phyloP scores from a whole-genome alignment of 1,284 basidiomycete species.

The Leccinum solheimii region DNA sequence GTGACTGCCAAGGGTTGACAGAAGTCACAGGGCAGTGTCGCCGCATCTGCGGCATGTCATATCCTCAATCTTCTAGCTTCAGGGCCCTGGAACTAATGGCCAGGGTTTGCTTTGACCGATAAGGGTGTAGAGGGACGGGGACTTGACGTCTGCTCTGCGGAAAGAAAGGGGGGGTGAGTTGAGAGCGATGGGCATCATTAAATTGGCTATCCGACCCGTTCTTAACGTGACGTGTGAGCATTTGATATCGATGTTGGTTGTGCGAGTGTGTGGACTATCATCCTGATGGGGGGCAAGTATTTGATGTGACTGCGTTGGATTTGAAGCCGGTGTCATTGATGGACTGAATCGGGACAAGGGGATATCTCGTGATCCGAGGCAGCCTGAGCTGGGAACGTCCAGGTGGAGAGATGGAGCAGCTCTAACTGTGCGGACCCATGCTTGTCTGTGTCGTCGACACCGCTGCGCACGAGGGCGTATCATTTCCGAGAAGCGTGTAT shows the following conservation, averaged over 20 bases:
- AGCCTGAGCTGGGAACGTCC: neutral
- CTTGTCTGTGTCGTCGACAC: neutral
- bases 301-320: neutral
- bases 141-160: conserved; percentile 34
- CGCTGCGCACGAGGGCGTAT: neutral
- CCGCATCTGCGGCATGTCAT: conserved; percentile 48
- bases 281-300: neutral
- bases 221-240: neutral
- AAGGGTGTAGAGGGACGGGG: conserved; percentile 46
- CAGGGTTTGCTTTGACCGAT: conserved; percentile 47
- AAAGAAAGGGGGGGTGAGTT: neutral
- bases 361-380: neutral
- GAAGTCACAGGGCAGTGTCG: conserved; percentile 32
- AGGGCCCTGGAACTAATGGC: conserved; percentile 38
- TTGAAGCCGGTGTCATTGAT: neutral
- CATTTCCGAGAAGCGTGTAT: conserved; percentile 2
- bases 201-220: neutral
- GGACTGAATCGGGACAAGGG: neutral
- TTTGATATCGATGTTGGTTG: neutral
- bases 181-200: neutral
- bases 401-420: neutral
- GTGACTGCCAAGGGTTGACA: conserved; percentile 37
- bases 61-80: neutral
- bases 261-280: neutral
- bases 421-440: conserved; percentile 3